A percentile compares a stretch with the other conserved stretches of the same genome.
Evolutionary conservation across 2,329 filamentous ascomycete species (phyloP).

Genomic region (Beauveria brongniartii): DNA sequence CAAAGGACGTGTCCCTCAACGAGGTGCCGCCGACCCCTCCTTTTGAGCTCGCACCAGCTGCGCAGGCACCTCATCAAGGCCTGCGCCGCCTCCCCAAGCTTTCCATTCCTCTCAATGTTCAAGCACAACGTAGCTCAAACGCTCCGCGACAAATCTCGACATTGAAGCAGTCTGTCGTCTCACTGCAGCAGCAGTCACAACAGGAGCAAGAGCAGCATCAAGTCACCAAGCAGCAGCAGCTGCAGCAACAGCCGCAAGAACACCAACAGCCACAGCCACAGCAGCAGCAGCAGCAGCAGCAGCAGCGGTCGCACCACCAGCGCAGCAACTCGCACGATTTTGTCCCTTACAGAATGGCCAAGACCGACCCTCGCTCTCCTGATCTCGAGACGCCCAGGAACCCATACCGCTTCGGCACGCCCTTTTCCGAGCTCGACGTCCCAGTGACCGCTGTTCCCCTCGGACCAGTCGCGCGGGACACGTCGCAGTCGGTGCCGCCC

Average conservation of each 20-base stretch:
- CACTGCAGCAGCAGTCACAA: slow-evolving; percentile 10
- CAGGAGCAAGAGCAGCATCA: background rate
- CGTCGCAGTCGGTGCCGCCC: slow-evolving; percentile 85
- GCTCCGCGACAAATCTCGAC: slow-evolving; percentile 20
- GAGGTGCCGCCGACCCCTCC: slow-evolving; percentile 63
- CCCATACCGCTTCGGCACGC: slow-evolving; percentile 72
- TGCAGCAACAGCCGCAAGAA: background rate
- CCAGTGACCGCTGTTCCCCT: slow-evolving; percentile 66
- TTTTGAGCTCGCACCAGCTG: slow-evolving; percentile 50
- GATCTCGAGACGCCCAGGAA: slow-evolving; percentile 49
- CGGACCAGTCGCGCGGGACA: slow-evolving; percentile 67
- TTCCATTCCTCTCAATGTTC: slow-evolving; percentile 42
- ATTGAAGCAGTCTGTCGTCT: slow-evolving; percentile 16
- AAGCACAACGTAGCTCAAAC: slow-evolving; percentile 20
- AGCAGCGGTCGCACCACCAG: background rate
- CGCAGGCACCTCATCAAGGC: slow-evolving; percentile 37
- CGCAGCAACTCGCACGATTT: slow-evolving; percentile 23
- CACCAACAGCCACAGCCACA: background rate
- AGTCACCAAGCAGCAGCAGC: background rate
- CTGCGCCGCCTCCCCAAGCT: slow-evolving; percentile 55
- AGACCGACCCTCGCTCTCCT: slow-evolving; percentile 41
- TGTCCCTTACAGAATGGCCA: slow-evolving; percentile 44
- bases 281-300: background rate
- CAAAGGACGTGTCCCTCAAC: slow-evolving; percentile 28
- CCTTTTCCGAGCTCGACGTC: slow-evolving; percentile 84